Percentiles rank a stretch among this genome's conserved stretches.
These are phyloP conservation scores for Monascus purpureus DNA, from an alignment of 495 filamentous ascomycete species.

Conservation along the genomic window DNA sequence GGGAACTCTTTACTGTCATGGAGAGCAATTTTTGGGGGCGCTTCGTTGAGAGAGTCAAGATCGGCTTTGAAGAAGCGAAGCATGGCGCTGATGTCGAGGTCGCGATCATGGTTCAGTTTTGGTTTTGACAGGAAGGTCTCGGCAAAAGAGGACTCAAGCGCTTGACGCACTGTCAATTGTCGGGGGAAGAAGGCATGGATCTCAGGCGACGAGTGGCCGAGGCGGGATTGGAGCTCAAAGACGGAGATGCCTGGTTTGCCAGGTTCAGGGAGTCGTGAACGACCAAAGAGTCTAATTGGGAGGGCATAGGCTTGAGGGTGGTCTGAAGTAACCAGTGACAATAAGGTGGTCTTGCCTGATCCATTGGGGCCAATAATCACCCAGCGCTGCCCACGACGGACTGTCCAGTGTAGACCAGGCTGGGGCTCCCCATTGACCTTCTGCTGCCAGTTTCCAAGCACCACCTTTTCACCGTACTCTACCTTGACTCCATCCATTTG, in stretches of 20 bases:
- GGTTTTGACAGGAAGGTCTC: conserved; percentile 71
- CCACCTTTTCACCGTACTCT: conserved; percentile 60
- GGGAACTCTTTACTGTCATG: conserved; percentile 8
- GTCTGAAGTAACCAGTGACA: conserved; percentile 86
- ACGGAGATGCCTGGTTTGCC: conserved; percentile 67
- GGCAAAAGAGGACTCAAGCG: conserved; percentile 74
- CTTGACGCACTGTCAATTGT: conserved; percentile 55
- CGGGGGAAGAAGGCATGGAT: conserved; percentile 87
- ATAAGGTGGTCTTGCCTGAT: conserved; percentile 70
- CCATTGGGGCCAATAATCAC: conserved; percentile 85
- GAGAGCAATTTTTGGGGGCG: conserved; percentile 1
- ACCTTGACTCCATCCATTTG: conserved; percentile 77
- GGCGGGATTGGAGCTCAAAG: conserved; percentile 79
- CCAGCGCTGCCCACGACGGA: conserved; percentile 75
- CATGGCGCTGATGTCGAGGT: conserved; percentile 44
- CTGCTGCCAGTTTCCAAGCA: conserved; percentile 69
- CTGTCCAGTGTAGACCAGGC: conserved; percentile 65
- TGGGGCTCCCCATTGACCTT: conserved; percentile 26
- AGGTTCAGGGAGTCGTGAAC: conserved; percentile 58
- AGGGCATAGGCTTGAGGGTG: conserved; percentile 88
- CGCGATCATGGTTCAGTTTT: conserved; percentile 37
- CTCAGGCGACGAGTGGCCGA: conserved; percentile 88
- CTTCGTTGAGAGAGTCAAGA: conserved; percentile 39
- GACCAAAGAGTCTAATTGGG: conserved; percentile 74
- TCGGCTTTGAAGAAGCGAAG: conserved; percentile 64